Conservation (phyloP, 495 filamentous ascomycete genomes). For the Clavariopsis aquatica region DNA sequence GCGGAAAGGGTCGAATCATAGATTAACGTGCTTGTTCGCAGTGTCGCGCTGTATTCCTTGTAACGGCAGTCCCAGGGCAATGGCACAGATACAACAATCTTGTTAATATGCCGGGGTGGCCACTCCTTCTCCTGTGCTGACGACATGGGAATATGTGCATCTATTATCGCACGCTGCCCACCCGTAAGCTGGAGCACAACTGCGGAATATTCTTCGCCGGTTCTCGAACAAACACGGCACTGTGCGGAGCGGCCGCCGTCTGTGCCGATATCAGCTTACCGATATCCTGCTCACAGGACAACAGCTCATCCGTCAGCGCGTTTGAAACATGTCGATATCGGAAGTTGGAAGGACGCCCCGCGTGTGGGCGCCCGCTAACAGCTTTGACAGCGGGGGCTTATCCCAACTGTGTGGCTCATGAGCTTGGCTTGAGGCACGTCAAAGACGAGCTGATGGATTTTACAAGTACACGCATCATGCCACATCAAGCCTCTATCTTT, state of each 20-base stretch:
- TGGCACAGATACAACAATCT: constrained; percentile 4
- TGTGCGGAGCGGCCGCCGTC: neutral
- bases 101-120: neutral
- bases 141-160: neutral
- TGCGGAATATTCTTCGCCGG: constrained; percentile 23
- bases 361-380: constrained; percentile 3
- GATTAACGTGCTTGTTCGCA: constrained; percentile 14
- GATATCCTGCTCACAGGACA: neutral
- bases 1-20: neutral
- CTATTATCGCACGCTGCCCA: neutral
- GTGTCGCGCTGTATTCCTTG: constrained; percentile 13
- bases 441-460: no score
- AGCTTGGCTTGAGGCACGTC: neutral
- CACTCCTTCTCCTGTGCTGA: neutral
- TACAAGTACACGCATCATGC: no score
- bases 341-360: neutral
- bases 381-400: constrained; percentile 16
- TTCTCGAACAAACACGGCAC: constrained; percentile 8
- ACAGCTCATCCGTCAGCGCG: constrained; percentile 10
- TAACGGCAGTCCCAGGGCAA: constrained; percentile 2
- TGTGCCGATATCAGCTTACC: constrained; percentile 18
- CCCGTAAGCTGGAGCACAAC: neutral
- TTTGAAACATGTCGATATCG: constrained; percentile 26
- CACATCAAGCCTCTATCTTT: no score
- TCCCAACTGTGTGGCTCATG: neutral